Percentiles rank a stretch among this genome's conserved stretches.
These are phyloP conservation scores for Fusarium humuli DNA, from an alignment of 2,329 filamentous ascomycete species.

Conservation along the genomic window DNA sequence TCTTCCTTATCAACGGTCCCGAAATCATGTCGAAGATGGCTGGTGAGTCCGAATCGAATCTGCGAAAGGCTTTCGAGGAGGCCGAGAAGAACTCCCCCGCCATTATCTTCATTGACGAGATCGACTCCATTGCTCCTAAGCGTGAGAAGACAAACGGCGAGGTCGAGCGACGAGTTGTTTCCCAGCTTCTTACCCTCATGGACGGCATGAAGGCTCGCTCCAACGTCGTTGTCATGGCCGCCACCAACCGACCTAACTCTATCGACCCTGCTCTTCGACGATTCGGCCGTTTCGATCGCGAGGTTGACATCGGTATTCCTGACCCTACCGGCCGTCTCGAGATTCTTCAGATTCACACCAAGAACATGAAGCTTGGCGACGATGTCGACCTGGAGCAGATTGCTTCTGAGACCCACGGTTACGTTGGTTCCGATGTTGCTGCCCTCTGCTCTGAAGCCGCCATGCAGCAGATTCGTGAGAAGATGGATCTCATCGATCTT, in stretches of 20 bases:
- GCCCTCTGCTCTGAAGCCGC: conserved; percentile 98
- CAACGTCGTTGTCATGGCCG: conserved; percentile 99
- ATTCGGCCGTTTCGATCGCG: conserved; percentile 98
- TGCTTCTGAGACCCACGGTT: conserved; percentile 97
- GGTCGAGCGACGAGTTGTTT: conserved; percentile 97
- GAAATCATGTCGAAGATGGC: conserved; percentile 99
- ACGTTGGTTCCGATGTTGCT: conserved; percentile 97
- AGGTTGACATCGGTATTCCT: conserved; percentile 97
- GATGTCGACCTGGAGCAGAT: conserved; percentile 98
- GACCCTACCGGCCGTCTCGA: conserved; percentile 98
- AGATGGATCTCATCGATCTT: conserved; percentile 99
- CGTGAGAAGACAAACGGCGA: conserved; percentile 99
- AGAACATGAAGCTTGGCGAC: conserved; percentile 99
- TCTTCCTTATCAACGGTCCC: conserved; percentile 99
- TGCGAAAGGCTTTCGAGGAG: conserved; percentile 99
- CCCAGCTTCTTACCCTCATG: conserved; percentile 96
- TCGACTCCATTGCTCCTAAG: conserved; percentile 99
- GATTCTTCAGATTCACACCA: conserved; percentile 99
- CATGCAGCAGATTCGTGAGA: conserved; percentile 99
- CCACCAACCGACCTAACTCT: conserved; percentile 98
- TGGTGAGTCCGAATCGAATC: conserved; percentile 97
- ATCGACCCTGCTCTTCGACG: conserved; percentile 97
- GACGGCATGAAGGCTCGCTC: conserved; percentile 99
- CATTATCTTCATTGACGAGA: conserved; percentile 99
- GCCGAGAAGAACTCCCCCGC: conserved; percentile 99